Evolutionary conservation across 2,329 filamentous ascomycete genomes (phyloP), one percentile per base, ranked within the genome.

Genomic region (Aspergillus pseudoterreus): DNA sequence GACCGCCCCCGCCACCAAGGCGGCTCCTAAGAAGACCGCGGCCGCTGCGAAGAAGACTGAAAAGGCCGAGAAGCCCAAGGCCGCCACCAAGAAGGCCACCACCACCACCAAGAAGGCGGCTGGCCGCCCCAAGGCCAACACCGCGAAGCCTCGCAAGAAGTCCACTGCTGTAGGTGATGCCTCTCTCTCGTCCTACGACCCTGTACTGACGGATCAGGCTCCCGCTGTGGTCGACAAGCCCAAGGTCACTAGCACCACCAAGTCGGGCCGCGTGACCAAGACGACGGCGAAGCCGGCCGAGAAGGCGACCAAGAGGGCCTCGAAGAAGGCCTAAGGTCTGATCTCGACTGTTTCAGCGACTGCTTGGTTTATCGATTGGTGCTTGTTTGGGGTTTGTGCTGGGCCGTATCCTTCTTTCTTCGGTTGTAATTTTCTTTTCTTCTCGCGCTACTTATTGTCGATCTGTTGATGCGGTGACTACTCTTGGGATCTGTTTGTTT

Each of bases 261-360:
- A 94, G 83, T 86, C 88, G 49, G 90, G 90, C 45, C 87, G 90
- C 61, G 87, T 95, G 63, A 83, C 86, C 63, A 95, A 94, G 83
- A 73, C 77, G 39, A 75, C 75, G 35, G 71, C 75, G 41, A 78
- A 78, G 45, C 70, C 75, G 32, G 66, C 71, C 11, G 59, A 71
- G 54, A 68, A 72, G 62, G 73, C 77, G 45, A 68, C 74, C 57
- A 78, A 76, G 67, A 78, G 77, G 65, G 69, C 72, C 27, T 58
- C 68, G 10, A 76, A 75, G 68, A 75, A 75, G 57, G 54, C 57
- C 52, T 60, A 52, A 55, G 15, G 38, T 27, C 22, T 43, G 17
- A 21, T 30, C 22, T 41, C 41, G 30, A 48, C 53, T 38, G 55
- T 55, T 50, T 56, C 47, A 55, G 55, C 56, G 56, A 49, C 48